Percentiles rank a stretch among this genome's conserved stretches.
phyloP scores from a whole-genome alignment of 2,329 filamentous ascomycete species.

The Bipolaris sorokiniana region DNA sequence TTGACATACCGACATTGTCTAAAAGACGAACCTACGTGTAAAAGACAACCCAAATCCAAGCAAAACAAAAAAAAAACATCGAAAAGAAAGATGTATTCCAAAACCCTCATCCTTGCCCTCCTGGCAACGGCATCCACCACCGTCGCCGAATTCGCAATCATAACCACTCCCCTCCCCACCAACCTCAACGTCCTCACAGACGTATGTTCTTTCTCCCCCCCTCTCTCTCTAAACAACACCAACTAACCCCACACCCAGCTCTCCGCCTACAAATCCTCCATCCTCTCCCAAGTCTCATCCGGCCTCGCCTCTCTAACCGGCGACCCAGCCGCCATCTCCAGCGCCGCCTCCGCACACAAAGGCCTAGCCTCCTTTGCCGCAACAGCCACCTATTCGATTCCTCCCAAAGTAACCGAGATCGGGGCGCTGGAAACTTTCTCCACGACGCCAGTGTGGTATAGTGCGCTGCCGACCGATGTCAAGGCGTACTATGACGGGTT shows the following conservation, averaged over 20 bases:
- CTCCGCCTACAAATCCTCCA: slow-evolving; percentile 22
- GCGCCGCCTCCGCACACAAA: slow-evolving; percentile 23
- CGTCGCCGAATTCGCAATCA: slow-evolving; percentile 31
- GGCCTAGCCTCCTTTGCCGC: slow-evolving; percentile 30
- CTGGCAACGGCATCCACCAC: slow-evolving; percentile 26
- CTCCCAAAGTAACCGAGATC: slow-evolving; percentile 22
- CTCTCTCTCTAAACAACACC: neutral
- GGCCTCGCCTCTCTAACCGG: slow-evolving; percentile 23
- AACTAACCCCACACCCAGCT: slow-evolving; percentile 7
- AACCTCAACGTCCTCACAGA: slow-evolving; percentile 24
- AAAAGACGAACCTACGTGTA: neutral
- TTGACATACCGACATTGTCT: too few relatives aligned
- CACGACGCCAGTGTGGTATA: slow-evolving; percentile 29
- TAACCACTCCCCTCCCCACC: slow-evolving; percentile 24
- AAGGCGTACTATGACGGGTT: slow-evolving; percentile 33
- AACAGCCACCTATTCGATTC: slow-evolving; percentile 27
- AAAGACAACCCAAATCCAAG: neutral
- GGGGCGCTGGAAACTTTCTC: slow-evolving; percentile 24
- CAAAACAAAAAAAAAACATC: neutral
- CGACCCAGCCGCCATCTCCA: slow-evolving; percentile 11
- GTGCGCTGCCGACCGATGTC: slow-evolving; percentile 31
- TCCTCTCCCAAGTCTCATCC: slow-evolving; percentile 19
- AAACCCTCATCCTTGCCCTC: slow-evolving; percentile 24
- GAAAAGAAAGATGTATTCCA: slow-evolving; percentile 24
- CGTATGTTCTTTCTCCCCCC: slow-evolving; percentile 14